phyloP scores from a whole-genome alignment of 2,329 filamentous ascomycete genomes.

The Erysiphe pisi region DNA sequence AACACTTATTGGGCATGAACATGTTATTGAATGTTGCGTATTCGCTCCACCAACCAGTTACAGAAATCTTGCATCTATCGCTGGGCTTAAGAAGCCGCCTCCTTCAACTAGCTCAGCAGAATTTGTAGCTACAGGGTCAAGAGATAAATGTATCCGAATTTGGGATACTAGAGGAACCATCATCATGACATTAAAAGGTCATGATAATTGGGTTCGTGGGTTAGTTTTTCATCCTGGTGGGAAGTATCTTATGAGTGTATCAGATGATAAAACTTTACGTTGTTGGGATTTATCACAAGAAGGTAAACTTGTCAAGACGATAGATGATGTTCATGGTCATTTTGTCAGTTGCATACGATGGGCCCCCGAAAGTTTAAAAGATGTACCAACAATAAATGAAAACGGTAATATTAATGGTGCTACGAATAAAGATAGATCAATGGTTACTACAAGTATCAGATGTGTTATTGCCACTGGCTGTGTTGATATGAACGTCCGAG shows the following conservation, averaged over 20 bases:
- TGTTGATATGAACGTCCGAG: slow-evolving; percentile 66
- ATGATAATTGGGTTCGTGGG: slow-evolving; percentile 88
- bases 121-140: slow-evolving; percentile 76
- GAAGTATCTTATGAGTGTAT: slow-evolving; percentile 74
- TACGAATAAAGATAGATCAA: slow-evolving; percentile 39
- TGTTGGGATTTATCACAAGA: slow-evolving; percentile 93
- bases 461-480: slow-evolving; percentile 82
- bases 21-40: slow-evolving; percentile 74
- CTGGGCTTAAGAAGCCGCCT: slow-evolving; percentile 74
- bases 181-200: slow-evolving; percentile 72
- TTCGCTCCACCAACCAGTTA: slow-evolving; percentile 75
- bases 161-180: slow-evolving; percentile 80
- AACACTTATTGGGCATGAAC: slow-evolving; percentile 75
- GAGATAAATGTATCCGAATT: slow-evolving; percentile 82
- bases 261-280: slow-evolving; percentile 82
- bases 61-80: slow-evolving; percentile 61
- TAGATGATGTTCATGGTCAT: slow-evolving; percentile 66
- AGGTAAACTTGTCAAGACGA: slow-evolving; percentile 73
- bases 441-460: slow-evolving; percentile 53
- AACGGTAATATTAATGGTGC: slow-evolving; percentile 44
- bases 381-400: slow-evolving; percentile 40
- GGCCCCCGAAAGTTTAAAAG: slow-evolving; percentile 66
- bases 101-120: slow-evolving; percentile 64
- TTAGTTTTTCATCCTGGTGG: slow-evolving; percentile 85
- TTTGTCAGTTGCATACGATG: slow-evolving; percentile 81